Evolutionary conservation across 2,329 filamentous ascomycete species (phyloP).

Genomic region (Rhynchosporium agropyri): DNA sequence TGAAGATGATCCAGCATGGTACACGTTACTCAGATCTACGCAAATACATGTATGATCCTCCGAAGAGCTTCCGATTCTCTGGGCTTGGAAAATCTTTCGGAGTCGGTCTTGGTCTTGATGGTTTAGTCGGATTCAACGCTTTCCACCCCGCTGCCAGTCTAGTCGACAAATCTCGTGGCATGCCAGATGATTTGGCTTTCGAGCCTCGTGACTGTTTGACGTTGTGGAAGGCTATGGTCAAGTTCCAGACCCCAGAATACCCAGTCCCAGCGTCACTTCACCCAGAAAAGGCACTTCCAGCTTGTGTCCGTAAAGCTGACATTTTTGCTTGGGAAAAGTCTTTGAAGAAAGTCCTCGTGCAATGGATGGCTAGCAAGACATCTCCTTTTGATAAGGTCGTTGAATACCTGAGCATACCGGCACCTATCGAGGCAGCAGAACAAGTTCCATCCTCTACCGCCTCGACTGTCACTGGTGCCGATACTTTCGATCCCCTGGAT

Average conservation of each 20-base stretch:
- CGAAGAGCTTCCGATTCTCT: conserved; percentile 45
- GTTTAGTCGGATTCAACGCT: conserved; percentile 37
- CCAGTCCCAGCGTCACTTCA: conserved; percentile 53
- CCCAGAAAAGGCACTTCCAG: conserved; percentile 53
- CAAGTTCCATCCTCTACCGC: conserved; percentile 22
- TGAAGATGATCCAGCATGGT: conserved; percentile 69
- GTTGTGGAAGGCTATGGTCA: conserved; percentile 66
- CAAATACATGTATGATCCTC: conserved; percentile 69
- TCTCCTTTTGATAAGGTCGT: conserved; percentile 51
- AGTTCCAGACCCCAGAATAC: conserved; percentile 55
- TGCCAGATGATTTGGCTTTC: conserved; percentile 68
- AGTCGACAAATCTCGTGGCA: conserved; percentile 60
- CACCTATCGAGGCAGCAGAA: conserved; percentile 15
- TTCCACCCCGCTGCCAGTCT: conserved; percentile 70
- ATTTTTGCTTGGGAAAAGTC: conserved; percentile 65
- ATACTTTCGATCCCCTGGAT: conserved; percentile 38
- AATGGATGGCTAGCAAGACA: conserved; percentile 59
- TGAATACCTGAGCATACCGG: conserved; percentile 47
- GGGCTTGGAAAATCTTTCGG: conserved; percentile 43
- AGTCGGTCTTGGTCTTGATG: conserved; percentile 50
- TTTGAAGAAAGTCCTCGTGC: conserved; percentile 59
- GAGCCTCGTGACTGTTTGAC: conserved; percentile 72
- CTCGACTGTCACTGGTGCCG: conserved; percentile 28
- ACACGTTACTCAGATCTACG: conserved; percentile 75
- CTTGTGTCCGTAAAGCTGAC: conserved; percentile 64